Conservation (phyloP, 169 alveolate species). For the Plasmodium knowlesi region DNA sequence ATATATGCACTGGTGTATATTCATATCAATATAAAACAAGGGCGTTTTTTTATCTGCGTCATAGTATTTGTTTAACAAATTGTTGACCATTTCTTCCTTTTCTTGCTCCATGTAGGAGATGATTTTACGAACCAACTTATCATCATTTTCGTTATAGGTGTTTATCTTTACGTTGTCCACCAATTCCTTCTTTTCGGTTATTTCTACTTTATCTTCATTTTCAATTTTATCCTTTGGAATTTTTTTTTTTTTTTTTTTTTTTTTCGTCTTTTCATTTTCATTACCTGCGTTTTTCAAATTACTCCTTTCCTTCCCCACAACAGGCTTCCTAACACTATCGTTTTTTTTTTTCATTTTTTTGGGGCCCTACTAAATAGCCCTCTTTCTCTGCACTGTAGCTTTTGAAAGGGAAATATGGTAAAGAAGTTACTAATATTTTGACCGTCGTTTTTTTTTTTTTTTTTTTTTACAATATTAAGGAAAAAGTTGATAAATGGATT, state of each 20-base stretch:
- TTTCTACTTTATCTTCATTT: constrained; percentile 80
- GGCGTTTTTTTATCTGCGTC: constrained; percentile 76
- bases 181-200: constrained; percentile 76
- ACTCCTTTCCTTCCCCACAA: constrained; percentile 3
- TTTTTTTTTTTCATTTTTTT: background rate
- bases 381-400: background rate
- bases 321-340: background rate
- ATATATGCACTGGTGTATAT: constrained; percentile 76
- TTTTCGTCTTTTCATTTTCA: constrained; percentile 29
- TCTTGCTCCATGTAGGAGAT: constrained; percentile 35
- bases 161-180: constrained; percentile 77
- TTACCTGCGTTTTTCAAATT: background rate
- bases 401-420: background rate
- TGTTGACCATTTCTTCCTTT: constrained; percentile 75
- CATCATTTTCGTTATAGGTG: constrained; percentile 74
- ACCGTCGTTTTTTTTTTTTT: background rate
- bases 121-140: constrained; percentile 26
- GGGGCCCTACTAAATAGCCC: background rate
- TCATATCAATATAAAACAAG: constrained; percentile 75
- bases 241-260: constrained; percentile 51
- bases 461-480: background rate
- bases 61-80: constrained; percentile 77
- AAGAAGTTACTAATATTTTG: background rate
- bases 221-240: constrained; percentile 75
- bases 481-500: background rate